Conservation (phyloP, 1,284 basidiomycete genomes). For the Cryptococcus sp. region DNA sequence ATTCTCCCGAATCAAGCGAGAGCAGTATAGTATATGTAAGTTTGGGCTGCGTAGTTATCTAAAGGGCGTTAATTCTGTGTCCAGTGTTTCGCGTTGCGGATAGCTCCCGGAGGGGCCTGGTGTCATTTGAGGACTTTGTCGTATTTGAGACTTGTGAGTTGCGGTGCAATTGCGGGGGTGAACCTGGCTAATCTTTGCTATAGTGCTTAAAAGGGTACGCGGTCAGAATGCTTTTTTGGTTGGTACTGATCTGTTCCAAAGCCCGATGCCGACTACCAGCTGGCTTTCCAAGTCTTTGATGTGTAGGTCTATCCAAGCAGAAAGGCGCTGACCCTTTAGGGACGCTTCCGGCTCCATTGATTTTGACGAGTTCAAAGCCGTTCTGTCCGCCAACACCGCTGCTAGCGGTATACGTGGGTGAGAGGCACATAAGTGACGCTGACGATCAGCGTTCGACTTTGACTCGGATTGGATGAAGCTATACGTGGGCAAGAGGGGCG, state of each 20-base stretch:
- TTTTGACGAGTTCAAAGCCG: conserved; percentile 89
- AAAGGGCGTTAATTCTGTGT: conserved; percentile 1
- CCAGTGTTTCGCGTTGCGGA: conserved; percentile 85
- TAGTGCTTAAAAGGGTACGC: conserved; percentile 47
- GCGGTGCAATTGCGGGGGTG: neutral
- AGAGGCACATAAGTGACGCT: neutral
- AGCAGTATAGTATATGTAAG: conserved; percentile 73
- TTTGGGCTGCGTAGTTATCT: conserved; percentile 7
- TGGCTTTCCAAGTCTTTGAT: conserved; percentile 95
- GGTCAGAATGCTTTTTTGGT: neutral
- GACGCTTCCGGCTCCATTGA: conserved; percentile 85
- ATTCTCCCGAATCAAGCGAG: conserved; percentile 76
- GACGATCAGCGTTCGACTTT: conserved; percentile 74
- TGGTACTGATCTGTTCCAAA: conserved; percentile 47
- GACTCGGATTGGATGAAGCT: conserved; percentile 93
- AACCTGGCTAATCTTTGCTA: neutral
- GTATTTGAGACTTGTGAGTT: conserved; percentile 75
- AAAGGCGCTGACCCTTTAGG: conserved; percentile 52
- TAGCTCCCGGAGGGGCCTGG: conserved; percentile 68
- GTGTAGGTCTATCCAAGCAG: conserved; percentile 61
- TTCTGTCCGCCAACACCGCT: conserved; percentile 73
- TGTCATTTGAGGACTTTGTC: conserved; percentile 92
- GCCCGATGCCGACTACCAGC: conserved; percentile 91
- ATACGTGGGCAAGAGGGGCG: conserved; percentile 87
- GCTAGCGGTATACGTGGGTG: conserved; percentile 63